Conservation (phyloP, 75 land plant genomes). For the Gnetum montanum region DNA sequence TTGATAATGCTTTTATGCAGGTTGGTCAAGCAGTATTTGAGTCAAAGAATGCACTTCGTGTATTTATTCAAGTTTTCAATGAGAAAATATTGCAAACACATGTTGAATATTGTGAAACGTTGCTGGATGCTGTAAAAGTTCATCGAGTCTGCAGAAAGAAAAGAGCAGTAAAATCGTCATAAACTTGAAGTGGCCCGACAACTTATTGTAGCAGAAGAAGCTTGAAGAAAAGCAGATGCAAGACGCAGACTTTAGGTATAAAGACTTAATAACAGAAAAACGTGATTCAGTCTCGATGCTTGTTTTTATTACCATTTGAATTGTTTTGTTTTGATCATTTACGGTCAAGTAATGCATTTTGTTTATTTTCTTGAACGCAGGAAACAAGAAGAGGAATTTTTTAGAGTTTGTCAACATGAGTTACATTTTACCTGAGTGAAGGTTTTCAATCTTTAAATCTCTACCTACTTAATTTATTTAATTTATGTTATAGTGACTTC, state of each 20-base stretch:
- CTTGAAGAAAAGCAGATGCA: conserved; percentile 87
- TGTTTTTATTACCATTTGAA: too few species aligned
- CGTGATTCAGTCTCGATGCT: too few species aligned
- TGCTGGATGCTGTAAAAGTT: conserved; percentile 87
- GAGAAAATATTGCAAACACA: conserved; percentile 90
- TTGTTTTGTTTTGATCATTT: too few species aligned
- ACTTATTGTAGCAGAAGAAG: conserved; percentile 80
- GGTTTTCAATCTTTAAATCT: conserved; percentile 12
- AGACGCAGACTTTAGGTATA: conserved; percentile 78
- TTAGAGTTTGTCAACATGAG: conserved; percentile 57
- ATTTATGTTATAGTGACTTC: too few species aligned
- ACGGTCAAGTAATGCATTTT: too few species aligned
- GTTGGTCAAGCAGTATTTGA: conserved; percentile 83
- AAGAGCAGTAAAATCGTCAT: conserved; percentile 74
- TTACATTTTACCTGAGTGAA: conserved; percentile 63
- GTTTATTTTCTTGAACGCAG: too few species aligned
- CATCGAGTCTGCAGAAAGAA: conserved; percentile 83
- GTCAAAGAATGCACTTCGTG: conserved; percentile 81
- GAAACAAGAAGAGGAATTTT: conserved; percentile 75
- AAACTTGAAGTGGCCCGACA: conserved; percentile 73
- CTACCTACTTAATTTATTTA: background rate
- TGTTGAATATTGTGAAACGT: conserved; percentile 87
- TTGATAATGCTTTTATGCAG: conserved; percentile 33
- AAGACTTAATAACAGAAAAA: too few species aligned
- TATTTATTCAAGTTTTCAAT: conserved; percentile 89